Conservation (phyloP, 2,329 filamentous ascomycete genomes). For the Neoscytalidium dimidiatum region DNA sequence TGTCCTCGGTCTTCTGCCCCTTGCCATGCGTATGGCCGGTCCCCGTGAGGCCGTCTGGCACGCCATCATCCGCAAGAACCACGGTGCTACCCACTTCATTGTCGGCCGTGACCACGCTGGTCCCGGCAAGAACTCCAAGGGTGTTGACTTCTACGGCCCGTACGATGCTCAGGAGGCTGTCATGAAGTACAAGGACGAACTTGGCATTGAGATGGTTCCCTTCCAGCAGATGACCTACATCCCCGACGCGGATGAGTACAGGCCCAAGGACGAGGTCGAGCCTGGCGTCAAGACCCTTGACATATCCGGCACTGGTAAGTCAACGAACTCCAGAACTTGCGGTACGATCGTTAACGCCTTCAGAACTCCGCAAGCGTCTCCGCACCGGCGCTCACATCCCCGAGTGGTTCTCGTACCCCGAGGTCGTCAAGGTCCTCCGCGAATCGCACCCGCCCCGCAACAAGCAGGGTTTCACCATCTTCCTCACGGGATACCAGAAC, state of each 20-base stretch:
- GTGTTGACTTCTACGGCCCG: conserved; percentile 94
- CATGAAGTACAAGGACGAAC: conserved; percentile 93
- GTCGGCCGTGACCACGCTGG: conserved; percentile 98
- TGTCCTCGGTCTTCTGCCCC: conserved; percentile 86
- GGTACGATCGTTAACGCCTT: conserved; percentile 47
- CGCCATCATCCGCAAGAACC: conserved; percentile 99
- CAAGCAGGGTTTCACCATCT: conserved; percentile 95
- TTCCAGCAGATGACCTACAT: conserved; percentile 99
- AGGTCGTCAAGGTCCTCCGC: conserved; percentile 93
- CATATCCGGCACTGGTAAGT: conserved; percentile 52
- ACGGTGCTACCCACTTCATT: conserved; percentile 98
- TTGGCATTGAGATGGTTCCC: conserved; percentile 97
- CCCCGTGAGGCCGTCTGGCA: conserved; percentile 99
- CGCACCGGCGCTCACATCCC: conserved; percentile 92
- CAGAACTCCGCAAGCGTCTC: conserved; percentile 89
- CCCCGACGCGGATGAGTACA: conserved; percentile 95
- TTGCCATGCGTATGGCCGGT: conserved; percentile 99
- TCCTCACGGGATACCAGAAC: conserved; percentile 97
- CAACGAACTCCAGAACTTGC: neutral
- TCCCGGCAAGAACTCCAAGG: conserved; percentile 96
- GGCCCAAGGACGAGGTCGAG: conserved; percentile 85
- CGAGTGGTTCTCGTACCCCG: conserved; percentile 99
- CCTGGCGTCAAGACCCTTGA: conserved; percentile 74
- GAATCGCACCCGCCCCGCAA: conserved; percentile 93
- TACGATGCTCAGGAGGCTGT: conserved; percentile 97